A percentile compares a stretch with the other conserved stretches of the same genome.
These are phyloP conservation scores for Microdochium bolleyi DNA, from an alignment of 2,329 filamentous ascomycete genomes.

Conservation along the genomic window DNA sequence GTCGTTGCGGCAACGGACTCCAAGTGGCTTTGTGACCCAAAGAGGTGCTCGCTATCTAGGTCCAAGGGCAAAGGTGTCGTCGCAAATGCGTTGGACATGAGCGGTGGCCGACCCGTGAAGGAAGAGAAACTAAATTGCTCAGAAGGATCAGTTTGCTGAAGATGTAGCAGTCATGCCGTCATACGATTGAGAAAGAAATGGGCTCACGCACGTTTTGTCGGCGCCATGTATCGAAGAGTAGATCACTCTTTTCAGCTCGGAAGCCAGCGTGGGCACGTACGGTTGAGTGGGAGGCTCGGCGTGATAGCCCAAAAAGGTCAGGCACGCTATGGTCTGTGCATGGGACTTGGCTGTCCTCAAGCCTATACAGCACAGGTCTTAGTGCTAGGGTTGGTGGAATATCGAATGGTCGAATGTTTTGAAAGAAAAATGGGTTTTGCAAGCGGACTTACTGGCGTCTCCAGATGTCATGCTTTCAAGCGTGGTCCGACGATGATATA, in stretches of 20 bases:
- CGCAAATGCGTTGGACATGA: constrained; percentile 24
- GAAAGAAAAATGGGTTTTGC: no score
- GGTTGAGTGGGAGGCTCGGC: constrained; percentile 27
- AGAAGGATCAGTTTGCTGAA: neutral
- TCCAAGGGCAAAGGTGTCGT: constrained; percentile 31
- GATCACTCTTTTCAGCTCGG: constrained; percentile 18
- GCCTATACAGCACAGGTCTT: constrained; percentile 6
- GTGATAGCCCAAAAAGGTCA: constrained; percentile 43
- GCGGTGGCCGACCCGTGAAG: constrained; percentile 32
- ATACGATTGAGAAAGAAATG: no score
- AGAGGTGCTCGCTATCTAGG: constrained; percentile 25
- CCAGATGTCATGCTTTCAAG: constrained; percentile 12
- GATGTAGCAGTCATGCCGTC: no score
- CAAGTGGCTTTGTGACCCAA: constrained; percentile 4
- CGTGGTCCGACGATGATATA: constrained; percentile 7
- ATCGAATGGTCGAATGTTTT: no score
- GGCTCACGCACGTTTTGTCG: neutral
- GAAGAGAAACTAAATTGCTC: neutral
- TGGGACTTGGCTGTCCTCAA: constrained; percentile 15
- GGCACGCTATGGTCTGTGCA: constrained; percentile 12
- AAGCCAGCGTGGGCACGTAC: constrained; percentile 10
- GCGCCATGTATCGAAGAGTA: constrained; percentile 15
- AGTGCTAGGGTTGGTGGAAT: no score
- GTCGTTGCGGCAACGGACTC: neutral
- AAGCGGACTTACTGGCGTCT: constrained; percentile 15